Evolutionary conservation across 75 land plant species (phyloP), one percentile per base, ranked within the genome.

Genomic region (Selaginella tamariscina): DNA sequence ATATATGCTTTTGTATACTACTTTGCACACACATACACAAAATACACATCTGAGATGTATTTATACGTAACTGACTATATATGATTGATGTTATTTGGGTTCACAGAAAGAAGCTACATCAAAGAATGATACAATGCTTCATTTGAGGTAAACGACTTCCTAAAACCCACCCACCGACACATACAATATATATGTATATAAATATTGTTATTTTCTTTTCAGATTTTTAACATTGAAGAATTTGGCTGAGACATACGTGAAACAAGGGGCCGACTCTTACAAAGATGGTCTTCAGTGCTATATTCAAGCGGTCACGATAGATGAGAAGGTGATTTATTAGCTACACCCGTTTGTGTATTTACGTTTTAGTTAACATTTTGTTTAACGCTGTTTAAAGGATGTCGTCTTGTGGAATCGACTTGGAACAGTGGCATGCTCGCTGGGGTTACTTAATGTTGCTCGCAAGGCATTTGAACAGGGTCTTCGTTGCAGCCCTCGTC

Each of bases 391-490:
- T n/a, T n/a, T n/a, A n/a, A n/a, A 87, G 64, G 99, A 95, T 77
- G 83, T 87, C 30, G 94, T 89, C 55, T 75, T 95, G 23, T 95
- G 99, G 99, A 95, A 95, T 70, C 82, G 89, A 24, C 65, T 95
- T 31, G 99, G 99, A 63, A 95, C 99, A 30, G 65, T 95, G 24
- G 77, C 99, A 27, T 95, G 96, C 68, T 73, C 79, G 21, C 83
- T 95, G 76, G 99, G 88, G 0, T 71, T 70, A 13, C 70, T 87
- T 44, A 89, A 83, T 71, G 82, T 84, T 22, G 85, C 99, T 23
- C 86, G 99, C 21, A 83, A 87, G 85, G 99, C 99, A 29, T 95
- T 95, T 80, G 99, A 95, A 70, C 88, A 87, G 76, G 99, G 99
- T 22, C 86, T 95, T 54, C 56, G 77, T 56, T 95, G 96, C 84